Percentiles rank a stretch among this genome's conserved stretches.
phyloP scores from a whole-genome alignment of 2,329 filamentous ascomycete genomes.

The Raffaelea albimanens region DNA sequence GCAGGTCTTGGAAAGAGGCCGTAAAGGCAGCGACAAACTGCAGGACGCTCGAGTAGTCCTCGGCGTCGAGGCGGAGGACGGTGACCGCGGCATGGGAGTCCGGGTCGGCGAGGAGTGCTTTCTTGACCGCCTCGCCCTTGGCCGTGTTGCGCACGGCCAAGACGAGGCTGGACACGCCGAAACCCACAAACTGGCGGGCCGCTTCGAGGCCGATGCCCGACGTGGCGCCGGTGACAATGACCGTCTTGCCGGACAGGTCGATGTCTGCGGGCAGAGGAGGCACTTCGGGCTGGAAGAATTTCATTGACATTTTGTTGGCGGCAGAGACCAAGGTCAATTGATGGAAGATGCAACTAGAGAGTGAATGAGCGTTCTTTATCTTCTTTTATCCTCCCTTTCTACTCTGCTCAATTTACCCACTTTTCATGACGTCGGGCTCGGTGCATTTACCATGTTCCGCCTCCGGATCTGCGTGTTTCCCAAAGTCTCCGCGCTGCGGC shows the following conservation, averaged over 20 bases:
- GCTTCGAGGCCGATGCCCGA: slow-evolving; percentile 15
- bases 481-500: too few species aligned
- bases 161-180: slow-evolving; percentile 25
- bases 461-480: too few species aligned
- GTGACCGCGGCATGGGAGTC: too few species aligned
- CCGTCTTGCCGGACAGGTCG: slow-evolving; percentile 13
- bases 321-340: too few species aligned
- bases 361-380: too few species aligned
- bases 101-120: background rate
- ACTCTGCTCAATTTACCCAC: too few species aligned
- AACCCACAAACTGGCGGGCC: slow-evolving; percentile 16
- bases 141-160: slow-evolving; percentile 25
- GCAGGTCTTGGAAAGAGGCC: background rate
- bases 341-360: too few species aligned
- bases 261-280: background rate
- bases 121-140: slow-evolving; percentile 3
- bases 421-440: too few species aligned
- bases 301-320: too few species aligned
- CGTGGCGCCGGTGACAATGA: slow-evolving; percentile 16
- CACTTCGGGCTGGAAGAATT: background rate
- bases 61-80: slow-evolving; percentile 30
- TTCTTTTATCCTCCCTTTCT: too few species aligned
- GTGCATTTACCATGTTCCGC: too few species aligned
- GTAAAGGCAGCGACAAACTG: slow-evolving; percentile 14
- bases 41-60: slow-evolving; percentile 22